phyloP scores from a whole-genome alignment of 768 basidiomycete genomes.

The Auriscalpium microsporum region DNA sequence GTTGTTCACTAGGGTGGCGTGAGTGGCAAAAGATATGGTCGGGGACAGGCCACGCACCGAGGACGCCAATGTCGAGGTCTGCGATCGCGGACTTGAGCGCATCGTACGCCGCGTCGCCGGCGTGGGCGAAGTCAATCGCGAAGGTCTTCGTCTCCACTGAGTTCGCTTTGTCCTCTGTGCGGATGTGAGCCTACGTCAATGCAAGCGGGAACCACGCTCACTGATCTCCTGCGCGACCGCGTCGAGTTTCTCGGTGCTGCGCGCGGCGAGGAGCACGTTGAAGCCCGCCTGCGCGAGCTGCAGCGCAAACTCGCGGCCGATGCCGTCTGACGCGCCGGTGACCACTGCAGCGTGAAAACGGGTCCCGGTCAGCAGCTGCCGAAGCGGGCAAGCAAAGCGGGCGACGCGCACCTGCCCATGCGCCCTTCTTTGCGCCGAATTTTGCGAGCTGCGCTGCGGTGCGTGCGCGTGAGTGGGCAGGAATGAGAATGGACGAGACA shows the following conservation, averaged over 20 bases:
- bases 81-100: constrained; percentile 38
- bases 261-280: constrained; percentile 77
- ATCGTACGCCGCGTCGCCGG: constrained; percentile 41
- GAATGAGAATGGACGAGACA: background rate
- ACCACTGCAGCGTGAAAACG: constrained; percentile 43
- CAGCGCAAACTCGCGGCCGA: constrained; percentile 87
- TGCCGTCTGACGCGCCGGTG: constrained; percentile 93
- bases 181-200: too few species aligned
- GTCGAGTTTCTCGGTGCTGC: constrained; percentile 56
- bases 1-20: constrained; percentile 68
- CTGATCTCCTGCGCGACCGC: constrained; percentile 69
- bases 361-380: constrained; percentile 13
- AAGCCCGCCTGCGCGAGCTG: constrained; percentile 86
- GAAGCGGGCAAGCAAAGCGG: too few species aligned
- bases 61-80: constrained; percentile 63
- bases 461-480: too few species aligned
- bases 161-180: too few species aligned
- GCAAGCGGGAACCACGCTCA: constrained; percentile 27
- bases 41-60: constrained; percentile 41
- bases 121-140: constrained; percentile 66
- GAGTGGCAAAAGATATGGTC: too few species aligned
- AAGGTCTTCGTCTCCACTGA: constrained; percentile 47
- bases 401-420: constrained; percentile 65
- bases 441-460: constrained; percentile 47
- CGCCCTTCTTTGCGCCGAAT: constrained; percentile 78